Evolutionary conservation across 768 basidiomycete species (phyloP).

Genomic region (Rhizopogon salebrosus): DNA sequence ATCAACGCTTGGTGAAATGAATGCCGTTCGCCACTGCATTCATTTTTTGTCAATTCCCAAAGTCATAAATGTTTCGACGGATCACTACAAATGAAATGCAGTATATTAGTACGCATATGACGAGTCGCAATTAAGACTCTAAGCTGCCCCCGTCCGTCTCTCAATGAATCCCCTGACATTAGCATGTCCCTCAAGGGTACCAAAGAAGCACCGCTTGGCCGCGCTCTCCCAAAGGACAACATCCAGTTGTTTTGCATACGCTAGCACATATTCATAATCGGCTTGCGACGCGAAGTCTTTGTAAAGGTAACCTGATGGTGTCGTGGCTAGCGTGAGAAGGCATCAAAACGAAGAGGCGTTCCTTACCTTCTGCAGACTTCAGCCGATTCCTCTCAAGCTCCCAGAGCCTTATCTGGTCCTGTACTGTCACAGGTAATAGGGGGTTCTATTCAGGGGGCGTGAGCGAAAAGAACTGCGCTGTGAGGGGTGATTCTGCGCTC

Average conservation of each 20-base stretch:
- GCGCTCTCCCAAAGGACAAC: conserved; percentile 82
- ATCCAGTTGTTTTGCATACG: conserved; percentile 78
- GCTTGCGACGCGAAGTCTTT: conserved; percentile 81
- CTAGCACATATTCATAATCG: conserved; percentile 82
- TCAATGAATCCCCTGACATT: conserved; percentile 81
- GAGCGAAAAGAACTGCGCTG: conserved; percentile 1
- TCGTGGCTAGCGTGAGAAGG: conserved; percentile 1
- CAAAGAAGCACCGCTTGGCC: conserved; percentile 76
- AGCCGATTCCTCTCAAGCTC: conserved; percentile 92
- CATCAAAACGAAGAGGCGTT: conserved; percentile 8
- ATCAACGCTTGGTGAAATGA: neutral
- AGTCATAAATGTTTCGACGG: neutral
- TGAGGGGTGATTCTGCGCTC: conserved; percentile 17
- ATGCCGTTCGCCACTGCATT: neutral
- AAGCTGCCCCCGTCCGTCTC: conserved; percentile 46
- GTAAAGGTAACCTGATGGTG: conserved; percentile 74
- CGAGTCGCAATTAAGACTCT: neutral
- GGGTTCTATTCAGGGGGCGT: conserved; percentile 58
- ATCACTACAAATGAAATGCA: neutral
- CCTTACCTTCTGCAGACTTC: conserved; percentile 78
- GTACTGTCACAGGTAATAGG: conserved; percentile 91
- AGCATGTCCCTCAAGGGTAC: conserved; percentile 68
- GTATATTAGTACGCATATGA: neutral
- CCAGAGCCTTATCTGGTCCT: conserved; percentile 97
- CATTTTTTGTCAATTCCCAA: neutral